Evolutionary conservation across 148 eudicot species (phyloP).

Genomic region (Fagopyrum esculentum): DNA sequence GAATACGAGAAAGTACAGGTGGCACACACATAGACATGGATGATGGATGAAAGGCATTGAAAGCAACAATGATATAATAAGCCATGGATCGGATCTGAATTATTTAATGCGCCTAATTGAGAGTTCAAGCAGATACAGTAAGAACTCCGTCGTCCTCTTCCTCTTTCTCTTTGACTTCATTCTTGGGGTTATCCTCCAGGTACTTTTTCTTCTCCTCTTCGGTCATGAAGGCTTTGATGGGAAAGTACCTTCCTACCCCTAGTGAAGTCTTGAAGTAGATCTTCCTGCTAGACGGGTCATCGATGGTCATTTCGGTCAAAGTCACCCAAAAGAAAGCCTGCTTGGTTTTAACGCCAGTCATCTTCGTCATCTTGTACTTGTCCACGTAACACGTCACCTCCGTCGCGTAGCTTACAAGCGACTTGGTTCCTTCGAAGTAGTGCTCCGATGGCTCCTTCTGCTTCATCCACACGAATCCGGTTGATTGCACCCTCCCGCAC

Average conservation of each 20-base stretch:
- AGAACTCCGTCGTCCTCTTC: background rate
- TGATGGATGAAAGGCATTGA: too few relatives aligned
- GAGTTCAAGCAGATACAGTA: background rate
- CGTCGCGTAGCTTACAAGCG: constrained; percentile 47
- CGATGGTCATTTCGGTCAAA: constrained; percentile 66
- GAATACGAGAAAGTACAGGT: too few relatives aligned
- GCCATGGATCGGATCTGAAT: too few relatives aligned
- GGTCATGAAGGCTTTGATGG: constrained; percentile 61
- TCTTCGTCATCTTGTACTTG: constrained; percentile 62
- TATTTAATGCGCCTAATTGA: background rate
- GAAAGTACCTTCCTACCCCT: constrained; percentile 68
- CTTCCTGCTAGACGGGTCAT: constrained; percentile 26
- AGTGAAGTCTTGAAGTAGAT: constrained; percentile 60
- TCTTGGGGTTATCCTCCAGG: constrained; percentile 18
- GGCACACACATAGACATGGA: too few relatives aligned
- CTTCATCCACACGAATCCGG: constrained; percentile 94
- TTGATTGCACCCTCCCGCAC: constrained; percentile 65
- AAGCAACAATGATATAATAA: too few relatives aligned
- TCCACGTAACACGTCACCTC: constrained; percentile 77
- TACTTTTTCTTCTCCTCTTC: constrained; percentile 48
- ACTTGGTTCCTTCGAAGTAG: constrained; percentile 45
- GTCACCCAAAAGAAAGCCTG: constrained; percentile 73
- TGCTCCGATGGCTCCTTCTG: constrained; percentile 68
- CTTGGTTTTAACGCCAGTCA: constrained; percentile 82
- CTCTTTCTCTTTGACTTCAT: background rate